Conservation (phyloP, 108 stramenopile genomes). For the Parietichytrium sp. region DNA sequence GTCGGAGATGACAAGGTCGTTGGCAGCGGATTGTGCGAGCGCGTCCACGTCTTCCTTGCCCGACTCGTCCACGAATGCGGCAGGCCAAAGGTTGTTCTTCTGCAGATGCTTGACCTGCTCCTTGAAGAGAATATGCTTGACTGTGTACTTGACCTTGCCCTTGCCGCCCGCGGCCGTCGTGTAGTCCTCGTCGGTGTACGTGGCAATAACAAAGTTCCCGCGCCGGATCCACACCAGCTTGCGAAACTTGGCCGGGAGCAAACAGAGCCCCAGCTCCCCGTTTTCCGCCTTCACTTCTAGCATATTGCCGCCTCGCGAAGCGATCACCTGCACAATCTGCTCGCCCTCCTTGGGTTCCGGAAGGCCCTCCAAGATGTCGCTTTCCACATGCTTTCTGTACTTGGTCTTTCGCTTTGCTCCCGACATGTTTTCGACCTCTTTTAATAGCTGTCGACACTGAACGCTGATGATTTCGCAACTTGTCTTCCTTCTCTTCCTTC, state of each 20-base stretch:
- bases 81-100: conserved; percentile 79
- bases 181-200: conserved; percentile 52
- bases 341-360: conserved; percentile 57
- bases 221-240: conserved; percentile 96
- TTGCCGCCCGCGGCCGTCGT: conserved; percentile 43
- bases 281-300: neutral
- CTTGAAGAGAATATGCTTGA: conserved; percentile 82
- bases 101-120: conserved; percentile 90
- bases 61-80: conserved; percentile 42
- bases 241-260: conserved; percentile 87
- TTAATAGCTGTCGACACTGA: too few relatives aligned
- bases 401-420: conserved; percentile 54
- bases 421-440: conserved; percentile 44
- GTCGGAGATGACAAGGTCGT: too few relatives aligned
- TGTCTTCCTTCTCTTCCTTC: too few relatives aligned
- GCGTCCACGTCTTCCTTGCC: conserved; percentile 52
- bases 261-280: conserved; percentile 61
- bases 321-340: conserved; percentile 44
- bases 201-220: conserved; percentile 83
- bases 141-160: conserved; percentile 50
- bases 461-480: too few relatives aligned
- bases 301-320: conserved; percentile 37
- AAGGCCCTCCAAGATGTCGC: conserved; percentile 53
- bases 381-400: conserved; percentile 57
- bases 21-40: neutral